Base-by-base conservation (phyloP, 257 asterid species). In the Paulownia fortunei region DNA sequence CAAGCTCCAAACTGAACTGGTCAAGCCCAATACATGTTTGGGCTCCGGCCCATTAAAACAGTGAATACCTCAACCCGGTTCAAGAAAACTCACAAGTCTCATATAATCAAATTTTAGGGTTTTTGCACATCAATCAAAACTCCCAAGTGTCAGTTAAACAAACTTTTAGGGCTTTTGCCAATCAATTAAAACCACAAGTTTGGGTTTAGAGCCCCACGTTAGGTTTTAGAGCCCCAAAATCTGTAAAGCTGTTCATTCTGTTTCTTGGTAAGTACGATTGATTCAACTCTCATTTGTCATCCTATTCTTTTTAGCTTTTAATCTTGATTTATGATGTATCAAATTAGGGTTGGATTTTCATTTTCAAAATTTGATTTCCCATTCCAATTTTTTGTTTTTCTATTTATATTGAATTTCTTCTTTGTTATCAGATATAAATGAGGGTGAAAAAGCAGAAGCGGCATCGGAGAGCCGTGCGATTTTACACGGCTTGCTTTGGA, bases 401-500 rank as follows among this genome's bases (percentile, higher is more conserved):
- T 1, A 21, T 30, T 49, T 36, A 21, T 23, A 10, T 72, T 3
- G 8, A n/a, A 15, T 52, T 36, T 67, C 26, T 47, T 71, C 2
- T 10, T 15, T 16, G 69, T 41, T 19, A 3, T 2, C 19, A 60
- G 73, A 30, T 13, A 58, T 69, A 79, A 84, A 94, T 94, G 98
- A 92, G 82, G 84, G 87, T 94, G 74, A 90, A 86, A 69, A 94
- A 86, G 93, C 97, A 92, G 78, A 90, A 88, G 80, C 92, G 96
- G 19, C 94, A 89, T 59, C 88, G 97, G n/a, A 89, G 87, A 82
- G 91, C 92, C 37, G 92, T 94, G 32, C 78, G 91, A 39, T 92
- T 94, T 74, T 92, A 81, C 90, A 78, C 87, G 47, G 88, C 94
- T 79, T 93, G 98, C 84, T 89, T 82, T 79, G 99, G 99, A 13